A percentile compares a stretch with the other conserved stretches of the same genome.
These are phyloP conservation scores for Simplicillium aogashimaense DNA, from an alignment of 2,329 filamentous ascomycete species.

Conservation along the genomic window DNA sequence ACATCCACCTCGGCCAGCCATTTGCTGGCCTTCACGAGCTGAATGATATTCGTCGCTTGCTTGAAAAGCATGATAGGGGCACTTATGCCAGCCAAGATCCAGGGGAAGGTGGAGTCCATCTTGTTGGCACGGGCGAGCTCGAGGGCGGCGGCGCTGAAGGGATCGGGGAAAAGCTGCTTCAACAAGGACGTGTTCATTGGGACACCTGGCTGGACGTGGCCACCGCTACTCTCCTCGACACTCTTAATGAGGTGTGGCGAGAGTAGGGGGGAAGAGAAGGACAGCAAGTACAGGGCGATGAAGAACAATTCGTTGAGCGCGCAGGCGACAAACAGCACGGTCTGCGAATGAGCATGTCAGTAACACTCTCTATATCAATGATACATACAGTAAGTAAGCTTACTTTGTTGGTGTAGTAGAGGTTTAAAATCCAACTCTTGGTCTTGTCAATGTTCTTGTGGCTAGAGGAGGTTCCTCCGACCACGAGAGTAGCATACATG, in stretches of 20 bases:
- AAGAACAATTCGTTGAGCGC: constrained; percentile 92
- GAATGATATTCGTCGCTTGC: constrained; percentile 88
- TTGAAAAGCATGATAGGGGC: constrained; percentile 84
- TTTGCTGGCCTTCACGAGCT: constrained; percentile 84
- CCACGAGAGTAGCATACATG: constrained; percentile 91
- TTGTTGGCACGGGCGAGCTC: constrained; percentile 93
- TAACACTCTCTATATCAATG: not conserved
- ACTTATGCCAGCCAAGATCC: constrained; percentile 70
- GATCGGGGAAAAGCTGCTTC: constrained; percentile 71
- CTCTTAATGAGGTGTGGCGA: constrained; percentile 72
- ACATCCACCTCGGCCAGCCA: constrained; percentile 91
- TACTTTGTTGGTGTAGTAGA: constrained; percentile 98
- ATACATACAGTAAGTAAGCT: constrained; percentile 16
- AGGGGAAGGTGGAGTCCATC: constrained; percentile 58
- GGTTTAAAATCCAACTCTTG: constrained; percentile 79
- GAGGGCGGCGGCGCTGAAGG: constrained; percentile 85
- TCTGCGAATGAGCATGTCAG: constrained; percentile 36
- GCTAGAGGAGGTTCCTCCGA: constrained; percentile 69
- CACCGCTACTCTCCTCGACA: constrained; percentile 41
- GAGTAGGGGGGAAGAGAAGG: constrained; percentile 84
- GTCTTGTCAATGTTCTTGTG: constrained; percentile 92
- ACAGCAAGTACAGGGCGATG: constrained; percentile 94
- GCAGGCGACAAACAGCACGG: constrained; percentile 85
- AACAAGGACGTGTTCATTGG: constrained; percentile 62
- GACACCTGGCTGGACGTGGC: constrained; percentile 52